Percentiles rank a stretch among this genome's conserved stretches.
These are phyloP conservation scores for Bipolaris victoriae DNA, from an alignment of 2,329 filamentous ascomycete species.

Conservation along the genomic window DNA sequence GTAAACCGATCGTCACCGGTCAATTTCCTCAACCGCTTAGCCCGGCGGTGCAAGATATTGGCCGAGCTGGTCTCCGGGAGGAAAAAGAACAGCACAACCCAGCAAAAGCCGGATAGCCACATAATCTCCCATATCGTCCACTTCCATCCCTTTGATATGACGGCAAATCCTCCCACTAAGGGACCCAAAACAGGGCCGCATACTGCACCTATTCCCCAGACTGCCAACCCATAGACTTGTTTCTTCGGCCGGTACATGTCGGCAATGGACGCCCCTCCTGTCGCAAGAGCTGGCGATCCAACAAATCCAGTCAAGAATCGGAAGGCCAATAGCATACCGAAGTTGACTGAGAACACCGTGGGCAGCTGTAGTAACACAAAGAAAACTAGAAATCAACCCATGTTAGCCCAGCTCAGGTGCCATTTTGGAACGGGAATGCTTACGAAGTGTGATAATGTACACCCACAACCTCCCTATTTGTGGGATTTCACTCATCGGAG, in stretches of 20 bases:
- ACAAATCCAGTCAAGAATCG: conserved; percentile 59
- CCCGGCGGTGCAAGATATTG: conserved; percentile 53
- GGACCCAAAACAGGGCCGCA: conserved; percentile 54
- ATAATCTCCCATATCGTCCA: conserved; percentile 54
- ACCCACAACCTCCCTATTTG: conserved; percentile 53
- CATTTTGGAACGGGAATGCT: not conserved
- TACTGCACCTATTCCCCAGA: conserved; percentile 52
- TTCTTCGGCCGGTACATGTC: conserved; percentile 54
- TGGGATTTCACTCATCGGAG: conserved; percentile 58
- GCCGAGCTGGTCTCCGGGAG: conserved; percentile 50
- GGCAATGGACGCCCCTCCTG: conserved; percentile 53
- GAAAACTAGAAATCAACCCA: conserved; percentile 30
- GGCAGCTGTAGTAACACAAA: conserved; percentile 58
- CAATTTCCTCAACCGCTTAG: conserved; percentile 49
- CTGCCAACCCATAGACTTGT: conserved; percentile 48
- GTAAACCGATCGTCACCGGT: conserved; percentile 50
- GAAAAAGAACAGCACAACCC: conserved; percentile 51
- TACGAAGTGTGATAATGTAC: conserved; percentile 30
- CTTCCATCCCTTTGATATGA: conserved; percentile 44
- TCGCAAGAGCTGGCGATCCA: conserved; percentile 55
- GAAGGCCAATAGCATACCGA: conserved; percentile 59
- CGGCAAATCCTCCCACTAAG: conserved; percentile 52
- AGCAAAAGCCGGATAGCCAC: conserved; percentile 50
- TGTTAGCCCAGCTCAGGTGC: not conserved
- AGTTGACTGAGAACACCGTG: conserved; percentile 55